These are phyloP conservation scores for Paramecium octaurelia DNA, from an alignment of 73 alveolate species.

Conservation along the genomic window DNA sequence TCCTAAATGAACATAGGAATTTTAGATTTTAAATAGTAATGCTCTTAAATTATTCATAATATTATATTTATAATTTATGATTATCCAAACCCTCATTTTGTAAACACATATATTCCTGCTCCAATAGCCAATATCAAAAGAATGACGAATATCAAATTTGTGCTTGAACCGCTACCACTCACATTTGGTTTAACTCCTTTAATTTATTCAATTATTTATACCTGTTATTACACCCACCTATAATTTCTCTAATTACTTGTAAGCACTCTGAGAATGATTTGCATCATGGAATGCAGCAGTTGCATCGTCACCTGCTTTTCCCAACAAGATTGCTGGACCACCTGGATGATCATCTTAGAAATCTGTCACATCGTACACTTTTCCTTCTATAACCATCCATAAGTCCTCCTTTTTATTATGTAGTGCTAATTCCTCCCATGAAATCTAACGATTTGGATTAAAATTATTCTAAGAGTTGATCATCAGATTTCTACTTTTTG, in stretches of 20 bases:
- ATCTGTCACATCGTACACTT: conserved; percentile 87
- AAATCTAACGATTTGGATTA: not conserved
- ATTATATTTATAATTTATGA: not conserved
- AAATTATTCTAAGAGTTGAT: not conserved
- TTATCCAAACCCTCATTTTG: not conserved
- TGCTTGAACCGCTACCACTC: not conserved
- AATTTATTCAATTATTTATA: not conserved
- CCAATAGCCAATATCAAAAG: not conserved
- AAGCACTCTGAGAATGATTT: conserved; percentile 53
- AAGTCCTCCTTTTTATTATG: conserved; percentile 87
- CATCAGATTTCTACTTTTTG: not conserved
- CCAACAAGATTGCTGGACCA: conserved; percentile 68
- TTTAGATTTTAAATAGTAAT: not conserved
- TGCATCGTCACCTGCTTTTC: conserved; percentile 66
- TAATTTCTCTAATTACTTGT: not conserved
- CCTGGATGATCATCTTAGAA: conserved; percentile 93
- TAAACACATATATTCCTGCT: not conserved
- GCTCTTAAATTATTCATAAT: not conserved
- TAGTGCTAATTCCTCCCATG: conserved; percentile 81
- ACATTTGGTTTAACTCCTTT: not conserved
- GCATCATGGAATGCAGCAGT: conserved; percentile 52
- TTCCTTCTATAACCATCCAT: conserved; percentile 90
- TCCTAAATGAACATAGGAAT: not conserved
- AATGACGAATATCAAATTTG: not conserved
- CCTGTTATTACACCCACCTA: conserved; percentile 54